Evolutionary conservation across 1,284 basidiomycete genomes (phyloP).

Genomic region (Rhodotorula sp.): DNA sequence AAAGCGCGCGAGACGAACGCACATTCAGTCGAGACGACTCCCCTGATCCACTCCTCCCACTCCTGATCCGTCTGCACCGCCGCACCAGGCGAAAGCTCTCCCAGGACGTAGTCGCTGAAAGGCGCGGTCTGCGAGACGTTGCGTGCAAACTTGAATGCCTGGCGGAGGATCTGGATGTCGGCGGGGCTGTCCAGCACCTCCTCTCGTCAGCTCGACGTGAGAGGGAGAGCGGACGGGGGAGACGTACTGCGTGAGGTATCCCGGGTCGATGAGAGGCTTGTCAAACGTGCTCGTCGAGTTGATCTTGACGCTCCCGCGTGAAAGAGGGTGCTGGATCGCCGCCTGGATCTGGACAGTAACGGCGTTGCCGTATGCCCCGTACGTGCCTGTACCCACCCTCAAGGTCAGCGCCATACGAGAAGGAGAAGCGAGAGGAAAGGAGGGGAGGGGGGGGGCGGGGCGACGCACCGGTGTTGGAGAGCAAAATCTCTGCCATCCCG

Average conservation of each 20-base stretch:
- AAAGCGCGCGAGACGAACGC: conserved; percentile 7
- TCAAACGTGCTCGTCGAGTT: conserved; percentile 59
- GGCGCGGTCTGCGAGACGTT: conserved; percentile 40
- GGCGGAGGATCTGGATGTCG: conserved; percentile 61
- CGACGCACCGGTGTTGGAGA: conserved; percentile 57
- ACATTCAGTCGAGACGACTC: conserved; percentile 41
- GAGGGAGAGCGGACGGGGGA: background rate
- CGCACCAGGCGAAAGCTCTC: conserved; percentile 40
- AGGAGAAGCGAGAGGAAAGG: background rate
- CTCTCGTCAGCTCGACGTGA: no score
- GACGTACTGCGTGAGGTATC: conserved; percentile 55
- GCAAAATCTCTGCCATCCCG: conserved; percentile 64
- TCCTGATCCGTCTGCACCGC: conserved; percentile 37
- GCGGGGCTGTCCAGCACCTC: conserved; percentile 33
- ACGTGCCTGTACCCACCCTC: conserved; percentile 36
- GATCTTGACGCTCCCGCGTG: conserved; percentile 55
- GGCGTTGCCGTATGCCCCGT: conserved; percentile 46
- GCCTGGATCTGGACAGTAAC: conserved; percentile 59
- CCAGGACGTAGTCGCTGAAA: conserved; percentile 32
- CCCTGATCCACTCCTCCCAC: conserved; percentile 41
- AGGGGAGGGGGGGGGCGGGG: no score
- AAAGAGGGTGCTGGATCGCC: conserved; percentile 66
- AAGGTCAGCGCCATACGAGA: background rate
- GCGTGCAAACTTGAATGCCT: conserved; percentile 59
- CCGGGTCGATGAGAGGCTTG: conserved; percentile 62